Evolutionary conservation across 768 basidiomycete genomes (phyloP).

Genomic region (Mycena belliarum): DNA sequence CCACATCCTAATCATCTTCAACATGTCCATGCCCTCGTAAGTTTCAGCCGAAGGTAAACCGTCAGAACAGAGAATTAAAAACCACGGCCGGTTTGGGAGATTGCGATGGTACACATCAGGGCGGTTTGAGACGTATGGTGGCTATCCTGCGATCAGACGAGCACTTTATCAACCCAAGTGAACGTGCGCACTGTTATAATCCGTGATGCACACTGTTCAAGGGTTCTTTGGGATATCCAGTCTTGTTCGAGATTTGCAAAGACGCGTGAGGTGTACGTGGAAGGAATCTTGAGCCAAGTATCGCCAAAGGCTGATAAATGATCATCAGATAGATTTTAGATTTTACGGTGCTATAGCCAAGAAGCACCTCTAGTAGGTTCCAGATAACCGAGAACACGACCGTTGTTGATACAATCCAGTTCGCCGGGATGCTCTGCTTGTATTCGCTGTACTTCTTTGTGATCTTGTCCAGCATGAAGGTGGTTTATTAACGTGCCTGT

Average conservation of each 20-base stretch:
- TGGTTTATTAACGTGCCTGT: conserved; percentile 41
- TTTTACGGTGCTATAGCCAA: conserved; percentile 5
- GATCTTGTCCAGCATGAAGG: conserved; percentile 44
- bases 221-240: conserved; percentile 32
- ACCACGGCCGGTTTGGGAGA: conserved; percentile 32
- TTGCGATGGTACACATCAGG: conserved; percentile 41
- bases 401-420: conserved; percentile 41
- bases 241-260: conserved; percentile 36
- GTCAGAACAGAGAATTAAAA: conserved; percentile 46
- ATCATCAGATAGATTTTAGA: not conserved
- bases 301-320: conserved; percentile 42
- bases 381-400: conserved; percentile 54
- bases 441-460: conserved; percentile 46
- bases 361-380: conserved; percentile 59
- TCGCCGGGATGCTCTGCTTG: conserved; percentile 52
- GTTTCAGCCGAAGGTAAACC: conserved; percentile 38
- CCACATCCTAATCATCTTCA: conserved; percentile 35
- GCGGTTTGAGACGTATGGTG: conserved; percentile 46
- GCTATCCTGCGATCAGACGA: conserved; percentile 18
- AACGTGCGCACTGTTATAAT: conserved; percentile 31
- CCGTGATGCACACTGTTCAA: conserved; percentile 35
- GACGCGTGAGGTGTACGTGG: conserved; percentile 39
- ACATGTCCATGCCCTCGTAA: conserved; percentile 29
- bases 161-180: not conserved
- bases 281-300: conserved; percentile 47